Base-by-base conservation (phyloP, 495 filamentous ascomycete genomes). In the Daldinia bambusicola region DNA sequence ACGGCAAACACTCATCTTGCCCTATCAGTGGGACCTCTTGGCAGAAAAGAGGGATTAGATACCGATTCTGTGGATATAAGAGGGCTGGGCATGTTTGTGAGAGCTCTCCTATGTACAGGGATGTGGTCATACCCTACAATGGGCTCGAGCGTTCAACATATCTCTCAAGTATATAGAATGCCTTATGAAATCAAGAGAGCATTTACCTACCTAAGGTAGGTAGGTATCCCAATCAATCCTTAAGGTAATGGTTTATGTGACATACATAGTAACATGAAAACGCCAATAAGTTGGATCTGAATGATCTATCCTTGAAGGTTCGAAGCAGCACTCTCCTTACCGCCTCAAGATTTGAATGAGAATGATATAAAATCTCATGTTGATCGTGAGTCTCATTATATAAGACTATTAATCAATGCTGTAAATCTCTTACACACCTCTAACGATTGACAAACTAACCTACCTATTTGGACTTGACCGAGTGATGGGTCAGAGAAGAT, bases 51-150 rank as follows among this genome's bases (percentile, higher is more conserved):
- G 37, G 32, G 30, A 2, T 20, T 13, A 18, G 30, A 16, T 1
- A 37, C 20, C 13, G 31, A 37, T 61, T 43, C 34, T 37, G 58
- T 43, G 41, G 43, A 61, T 37, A 61, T 31, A 7, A 37, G 26
- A 61, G 30, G 57, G 41, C 26, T 1, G 5, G 14, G 9, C 0
- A 6, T 50, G 40, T 48, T 50, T 61, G 41, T 26, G 32, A 43
- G 58, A 26, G 16, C 7, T 61, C 58, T 41, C 9, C 30, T 50
- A 48, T 22, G 9, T 37, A 31, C n/a, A 32, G 30, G 50, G n/a
- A n/a, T n/a, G n/a, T n/a, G n/a, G n/a, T n/a, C n/a, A n/a, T 53
- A 32, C 22, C 26, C 1, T 26, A 53, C 14, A 2, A 32, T n/a
- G n/a, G 30, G 50, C 7, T 26, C 7, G 50, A 53, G 50, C 22